These are phyloP conservation scores for Oryza officinalis DNA, from an alignment of 176 grass and related monocot genomes.

Conservation along the genomic window DNA sequence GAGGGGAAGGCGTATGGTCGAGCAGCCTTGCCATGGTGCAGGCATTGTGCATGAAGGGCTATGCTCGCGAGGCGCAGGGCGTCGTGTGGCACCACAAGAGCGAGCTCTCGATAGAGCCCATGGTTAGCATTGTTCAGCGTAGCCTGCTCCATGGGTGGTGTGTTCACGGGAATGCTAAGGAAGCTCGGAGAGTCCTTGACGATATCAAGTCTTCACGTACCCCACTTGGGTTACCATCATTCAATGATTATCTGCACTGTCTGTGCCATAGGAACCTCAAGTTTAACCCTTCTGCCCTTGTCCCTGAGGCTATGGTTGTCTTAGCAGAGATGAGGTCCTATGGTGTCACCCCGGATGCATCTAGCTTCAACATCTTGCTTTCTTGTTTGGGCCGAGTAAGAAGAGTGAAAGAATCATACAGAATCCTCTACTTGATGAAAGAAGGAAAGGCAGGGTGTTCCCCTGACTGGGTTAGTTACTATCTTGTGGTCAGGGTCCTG, in stretches of 20 bases:
- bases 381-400: constrained; percentile 63
- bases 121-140: constrained; percentile 43
- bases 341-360: constrained; percentile 42
- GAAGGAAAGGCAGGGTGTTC: constrained; percentile 56
- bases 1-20: constrained; percentile 37
- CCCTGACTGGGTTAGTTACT: constrained; percentile 74
- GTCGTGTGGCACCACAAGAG: constrained; percentile 64
- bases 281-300: constrained; percentile 72
- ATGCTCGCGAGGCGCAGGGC: constrained; percentile 51
- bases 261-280: constrained; percentile 67
- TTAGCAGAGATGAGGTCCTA: constrained; percentile 58
- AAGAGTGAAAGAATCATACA: constrained; percentile 72
- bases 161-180: constrained; percentile 55
- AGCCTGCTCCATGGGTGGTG: constrained; percentile 75
- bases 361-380: constrained; percentile 78
- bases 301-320: constrained; percentile 58
- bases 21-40: constrained; percentile 56
- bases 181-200: constrained; percentile 54
- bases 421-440: constrained; percentile 62
- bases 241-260: constrained; percentile 59
- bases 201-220: constrained; percentile 51
- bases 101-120: constrained; percentile 36
- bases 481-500: constrained; percentile 67
- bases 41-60: constrained; percentile 56
- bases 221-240: constrained; percentile 43